These are phyloP conservation scores for Cladophialophora exuberans DNA, from an alignment of 2,329 filamentous ascomycete species.

Conservation along the genomic window DNA sequence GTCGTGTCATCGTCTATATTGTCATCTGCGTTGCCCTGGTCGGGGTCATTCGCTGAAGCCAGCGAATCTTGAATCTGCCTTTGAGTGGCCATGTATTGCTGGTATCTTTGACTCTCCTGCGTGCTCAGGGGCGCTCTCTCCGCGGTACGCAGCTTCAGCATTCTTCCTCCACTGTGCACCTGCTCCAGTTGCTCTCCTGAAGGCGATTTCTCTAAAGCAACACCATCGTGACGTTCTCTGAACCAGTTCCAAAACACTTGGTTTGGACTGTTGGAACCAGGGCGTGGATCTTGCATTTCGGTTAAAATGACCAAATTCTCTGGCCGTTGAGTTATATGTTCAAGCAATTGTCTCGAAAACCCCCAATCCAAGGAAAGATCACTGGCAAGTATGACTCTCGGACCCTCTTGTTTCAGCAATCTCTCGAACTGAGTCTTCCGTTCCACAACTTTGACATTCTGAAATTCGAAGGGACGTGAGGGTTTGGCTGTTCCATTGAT, in stretches of 20 bases:
- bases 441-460: constrained; percentile 80
- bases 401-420: constrained; percentile 58
- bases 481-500: constrained; percentile 43
- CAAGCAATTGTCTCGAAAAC: constrained; percentile 81
- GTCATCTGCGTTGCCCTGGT: constrained; percentile 60
- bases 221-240: constrained; percentile 68
- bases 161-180: constrained; percentile 66
- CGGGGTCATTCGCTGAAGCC: constrained; percentile 64
- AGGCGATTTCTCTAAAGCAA: constrained; percentile 59
- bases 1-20: constrained; percentile 81
- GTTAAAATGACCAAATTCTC: constrained; percentile 87
- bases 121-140: constrained; percentile 70
- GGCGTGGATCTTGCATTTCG: constrained; percentile 57
- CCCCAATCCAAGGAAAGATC: constrained; percentile 93
- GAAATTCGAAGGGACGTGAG: constrained; percentile 85
- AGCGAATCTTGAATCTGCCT: constrained; percentile 82
- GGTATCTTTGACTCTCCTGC: constrained; percentile 78
- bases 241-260: constrained; percentile 80
- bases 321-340: constrained; percentile 71
- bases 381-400: constrained; percentile 83
- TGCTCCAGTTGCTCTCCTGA: constrained; percentile 66
- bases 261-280: constrained; percentile 52
- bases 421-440: constrained; percentile 77
- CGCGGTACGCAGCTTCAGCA: constrained; percentile 64
- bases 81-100: constrained; percentile 89